Evolutionary conservation across 139 green algal genomes (phyloP).

Genomic region (Coelastrella sp.): DNA sequence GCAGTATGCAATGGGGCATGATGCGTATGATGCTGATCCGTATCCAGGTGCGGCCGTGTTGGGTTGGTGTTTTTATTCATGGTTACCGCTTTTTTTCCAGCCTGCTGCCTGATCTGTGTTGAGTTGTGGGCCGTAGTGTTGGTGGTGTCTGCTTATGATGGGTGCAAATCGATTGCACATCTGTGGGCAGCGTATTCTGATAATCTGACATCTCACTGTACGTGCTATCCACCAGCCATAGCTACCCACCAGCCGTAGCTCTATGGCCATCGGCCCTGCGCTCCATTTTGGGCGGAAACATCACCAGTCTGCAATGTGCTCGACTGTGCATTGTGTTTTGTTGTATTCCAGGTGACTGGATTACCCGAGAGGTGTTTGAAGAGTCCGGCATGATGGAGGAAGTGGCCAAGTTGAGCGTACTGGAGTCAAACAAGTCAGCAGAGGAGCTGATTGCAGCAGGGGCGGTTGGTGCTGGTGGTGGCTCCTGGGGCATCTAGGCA

Average conservation of each 20-base stretch:
- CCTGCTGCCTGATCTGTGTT: no score
- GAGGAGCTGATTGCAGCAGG: background rate
- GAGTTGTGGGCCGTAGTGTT: no score
- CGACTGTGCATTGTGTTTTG: background rate
- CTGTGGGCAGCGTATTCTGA: no score
- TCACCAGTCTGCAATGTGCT: background rate
- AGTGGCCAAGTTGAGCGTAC: background rate
- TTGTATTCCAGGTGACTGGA: conserved; percentile 24
- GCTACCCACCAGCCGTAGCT: no score
- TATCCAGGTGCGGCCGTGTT: background rate
- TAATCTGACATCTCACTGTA: no score
- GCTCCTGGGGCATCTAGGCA: background rate
- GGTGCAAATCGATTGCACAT: no score
- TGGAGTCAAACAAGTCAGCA: background rate
- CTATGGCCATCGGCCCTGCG: no score
- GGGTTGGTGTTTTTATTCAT: background rate
- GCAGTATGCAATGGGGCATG: background rate
- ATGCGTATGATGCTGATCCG: conserved; percentile 27
- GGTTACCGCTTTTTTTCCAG: background rate
- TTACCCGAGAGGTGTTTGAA: conserved; percentile 31
- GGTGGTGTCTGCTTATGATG: no score
- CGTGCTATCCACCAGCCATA: no score
- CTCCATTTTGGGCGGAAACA: background rate
- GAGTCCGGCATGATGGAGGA: conserved; percentile 25
- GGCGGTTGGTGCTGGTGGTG: background rate